Evolutionary conservation across 169 alveolate species (phyloP).

Genomic region (Pseudocohnilembus persalinus): DNA sequence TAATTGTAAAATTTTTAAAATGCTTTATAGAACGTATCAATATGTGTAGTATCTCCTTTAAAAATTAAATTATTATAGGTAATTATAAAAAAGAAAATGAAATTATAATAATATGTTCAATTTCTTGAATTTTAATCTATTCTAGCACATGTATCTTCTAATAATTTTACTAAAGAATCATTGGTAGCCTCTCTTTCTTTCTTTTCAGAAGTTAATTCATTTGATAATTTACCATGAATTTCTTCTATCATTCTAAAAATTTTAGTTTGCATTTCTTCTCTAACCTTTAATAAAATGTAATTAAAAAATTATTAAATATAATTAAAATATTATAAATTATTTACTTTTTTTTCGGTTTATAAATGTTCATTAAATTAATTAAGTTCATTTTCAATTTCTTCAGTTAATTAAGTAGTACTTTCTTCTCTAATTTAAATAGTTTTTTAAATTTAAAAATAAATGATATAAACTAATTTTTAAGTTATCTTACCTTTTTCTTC

Average conservation of each 20-base stretch:
- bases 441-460: neutral
- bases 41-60: too few relatives aligned
- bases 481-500: constrained; percentile 20
- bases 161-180: constrained; percentile 47
- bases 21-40: too few relatives aligned
- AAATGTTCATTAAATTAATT: constrained; percentile 41
- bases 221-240: constrained; percentile 38
- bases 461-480: neutral
- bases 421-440: constrained; percentile 45
- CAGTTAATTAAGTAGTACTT: constrained; percentile 36
- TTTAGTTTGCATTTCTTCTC: constrained; percentile 51
- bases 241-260: constrained; percentile 54
- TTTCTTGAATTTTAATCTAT: too few relatives aligned
- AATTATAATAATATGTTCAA: too few relatives aligned
- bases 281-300: neutral
- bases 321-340: neutral
- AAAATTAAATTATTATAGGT: too few relatives aligned
- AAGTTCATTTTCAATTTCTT: constrained; percentile 43
- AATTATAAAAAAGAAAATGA: too few relatives aligned
- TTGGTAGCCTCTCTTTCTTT: constrained; percentile 53
- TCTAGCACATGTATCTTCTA: constrained; percentile 57
- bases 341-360: constrained; percentile 42
- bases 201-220: constrained; percentile 40
- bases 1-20: too few relatives aligned
- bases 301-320: neutral